Evolutionary conservation across 2,329 filamentous ascomycete species (phyloP), one percentile per base, ranked within the genome.

Genomic region (Plenodomus lindquistii): DNA sequence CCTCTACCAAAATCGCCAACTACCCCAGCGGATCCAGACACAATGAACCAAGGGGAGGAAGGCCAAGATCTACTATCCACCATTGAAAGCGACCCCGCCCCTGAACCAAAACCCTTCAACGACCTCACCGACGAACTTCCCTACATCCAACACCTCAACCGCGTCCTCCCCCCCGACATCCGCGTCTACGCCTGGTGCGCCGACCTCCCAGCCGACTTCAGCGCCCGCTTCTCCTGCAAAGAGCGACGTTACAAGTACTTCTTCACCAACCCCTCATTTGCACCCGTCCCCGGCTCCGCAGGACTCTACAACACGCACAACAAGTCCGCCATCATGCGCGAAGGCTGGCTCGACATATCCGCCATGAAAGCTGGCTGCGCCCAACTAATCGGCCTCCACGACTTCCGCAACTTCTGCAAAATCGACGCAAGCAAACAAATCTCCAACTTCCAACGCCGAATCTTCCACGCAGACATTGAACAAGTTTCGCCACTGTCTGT

Each of bases 381-480:
- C 67, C 79, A 85, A 41, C 93, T 90, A 59, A 84, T 91, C 60
- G 94, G 94, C 5, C 73, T 85, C 42, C 90, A 97, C 73, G 94
- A 99, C 75, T 99, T 97, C 75, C 85, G 94, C 51, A 99, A 99
- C 73, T 89, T 97, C 68, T 97, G 94, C 81, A 96, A 96, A 73
- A 80, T 97, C 50, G 94, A 99, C 73, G 81, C 88, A 1, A 85
- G 81, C 62, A 97, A 97, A 78, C 90, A 96, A 73, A 89, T 96
- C 60, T 85, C 84, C 27, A 94, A 89, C 68, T 97, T 93, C 64
- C 77, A 83, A 60, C 81, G 94, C 36, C 81, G 83, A 37, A 91
- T 99, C 60, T 92, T 87, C 70, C 85, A 88, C 73, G 84, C 91
- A 9, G 85, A 87, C 62, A 88, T 99, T 54, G 85, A 90, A 50